These are phyloP conservation scores for Starmerella stigmatis DNA, from an alignment of 805 yeast genomes.

Conservation along the genomic window DNA sequence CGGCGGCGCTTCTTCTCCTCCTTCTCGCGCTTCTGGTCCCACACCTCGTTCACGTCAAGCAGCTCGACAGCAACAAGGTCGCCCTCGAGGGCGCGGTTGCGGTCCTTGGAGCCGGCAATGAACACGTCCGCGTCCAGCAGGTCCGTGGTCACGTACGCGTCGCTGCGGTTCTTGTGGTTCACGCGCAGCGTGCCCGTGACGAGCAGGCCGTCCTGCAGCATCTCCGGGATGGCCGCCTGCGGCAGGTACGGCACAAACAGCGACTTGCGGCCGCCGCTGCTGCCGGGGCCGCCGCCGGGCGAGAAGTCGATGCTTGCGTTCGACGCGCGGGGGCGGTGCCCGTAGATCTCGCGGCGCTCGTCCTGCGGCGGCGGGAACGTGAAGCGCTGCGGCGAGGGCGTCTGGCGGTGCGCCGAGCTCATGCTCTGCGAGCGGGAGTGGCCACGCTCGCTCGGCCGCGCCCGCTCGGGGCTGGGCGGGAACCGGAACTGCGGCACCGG, in stretches of 20 bases:
- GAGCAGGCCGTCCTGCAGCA: conserved; percentile 78
- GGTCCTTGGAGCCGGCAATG: conserved; percentile 95
- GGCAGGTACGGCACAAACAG: conserved; percentile 94
- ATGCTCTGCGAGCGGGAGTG: conserved; percentile 19
- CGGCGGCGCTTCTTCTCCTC: conserved; percentile 94
- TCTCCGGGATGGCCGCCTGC: conserved; percentile 80
- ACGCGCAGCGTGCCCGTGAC: conserved; percentile 91
- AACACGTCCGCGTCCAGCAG: conserved; percentile 91
- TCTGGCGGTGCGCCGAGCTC: conserved; percentile 19
- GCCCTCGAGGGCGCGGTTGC: conserved; percentile 94
- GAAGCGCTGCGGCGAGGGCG: conserved; percentile 24
- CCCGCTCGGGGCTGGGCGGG: conserved; percentile 36
- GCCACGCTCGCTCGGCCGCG: conserved; percentile 3
- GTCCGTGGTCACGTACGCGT: conserved; percentile 96
- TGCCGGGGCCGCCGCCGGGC: background rate
- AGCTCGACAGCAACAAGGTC: conserved; percentile 93
- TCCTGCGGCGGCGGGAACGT: conserved; percentile 20
- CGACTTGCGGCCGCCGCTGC: conserved; percentile 36
- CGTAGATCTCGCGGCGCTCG: conserved; percentile 1
- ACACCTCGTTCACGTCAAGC: conserved; percentile 90
- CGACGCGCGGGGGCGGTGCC: conserved; percentile 18
- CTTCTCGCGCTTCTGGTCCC: conserved; percentile 92
- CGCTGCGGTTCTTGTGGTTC: conserved; percentile 90
- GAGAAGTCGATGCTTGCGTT: conserved; percentile 18
- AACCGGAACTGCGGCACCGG: conserved; percentile 40